Evolutionary conservation across 768 basidiomycete species (phyloP).

Genomic region (Pisolithus sp.): DNA sequence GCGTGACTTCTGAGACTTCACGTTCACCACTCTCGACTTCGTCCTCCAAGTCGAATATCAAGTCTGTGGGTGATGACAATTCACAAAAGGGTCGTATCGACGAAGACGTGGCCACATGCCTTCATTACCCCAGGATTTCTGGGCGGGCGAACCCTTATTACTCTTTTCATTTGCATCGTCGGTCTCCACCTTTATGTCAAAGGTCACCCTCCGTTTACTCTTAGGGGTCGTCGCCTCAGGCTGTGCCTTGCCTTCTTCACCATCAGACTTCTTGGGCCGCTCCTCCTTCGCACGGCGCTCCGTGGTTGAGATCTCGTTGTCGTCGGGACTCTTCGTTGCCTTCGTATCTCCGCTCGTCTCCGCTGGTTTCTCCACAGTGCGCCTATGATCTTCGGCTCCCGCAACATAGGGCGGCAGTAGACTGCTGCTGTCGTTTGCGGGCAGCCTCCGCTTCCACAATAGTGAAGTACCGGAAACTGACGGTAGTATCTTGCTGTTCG

Average conservation of each 20-base stretch:
- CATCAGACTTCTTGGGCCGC: slow-evolving; percentile 15
- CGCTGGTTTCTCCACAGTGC: slow-evolving; percentile 2
- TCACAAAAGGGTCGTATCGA: background rate
- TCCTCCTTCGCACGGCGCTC: slow-evolving; percentile 5
- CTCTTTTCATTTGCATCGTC: slow-evolving; percentile 30
- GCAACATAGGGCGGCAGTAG: slow-evolving; percentile 1
- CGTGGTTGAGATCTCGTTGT: slow-evolving; percentile 3
- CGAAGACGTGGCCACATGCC: slow-evolving; percentile 32
- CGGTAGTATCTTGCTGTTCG: slow-evolving; percentile 38
- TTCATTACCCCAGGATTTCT: slow-evolving; percentile 31
- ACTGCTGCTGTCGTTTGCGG: slow-evolving; percentile 17
- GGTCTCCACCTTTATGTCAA: slow-evolving; percentile 58
- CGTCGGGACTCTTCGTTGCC: slow-evolving; percentile 6
- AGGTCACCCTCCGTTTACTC: slow-evolving; percentile 66
- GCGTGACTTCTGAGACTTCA: slow-evolving; percentile 28
- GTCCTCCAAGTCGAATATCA: slow-evolving; percentile 69
- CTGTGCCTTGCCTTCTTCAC: slow-evolving; percentile 15
- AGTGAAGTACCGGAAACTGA: slow-evolving; percentile 42
- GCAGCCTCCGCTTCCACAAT: slow-evolving; percentile 37
- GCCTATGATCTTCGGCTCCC: slow-evolving; percentile 7
- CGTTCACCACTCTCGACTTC: slow-evolving; percentile 27
- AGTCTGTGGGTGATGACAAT: slow-evolving; percentile 33
- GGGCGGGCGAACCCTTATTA: slow-evolving; percentile 20
- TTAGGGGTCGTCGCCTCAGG: slow-evolving; percentile 33
- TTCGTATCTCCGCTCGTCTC: slow-evolving; percentile 10